Conservation (phyloP, 2,329 filamentous ascomycete genomes). For the Knufia petricola region DNA sequence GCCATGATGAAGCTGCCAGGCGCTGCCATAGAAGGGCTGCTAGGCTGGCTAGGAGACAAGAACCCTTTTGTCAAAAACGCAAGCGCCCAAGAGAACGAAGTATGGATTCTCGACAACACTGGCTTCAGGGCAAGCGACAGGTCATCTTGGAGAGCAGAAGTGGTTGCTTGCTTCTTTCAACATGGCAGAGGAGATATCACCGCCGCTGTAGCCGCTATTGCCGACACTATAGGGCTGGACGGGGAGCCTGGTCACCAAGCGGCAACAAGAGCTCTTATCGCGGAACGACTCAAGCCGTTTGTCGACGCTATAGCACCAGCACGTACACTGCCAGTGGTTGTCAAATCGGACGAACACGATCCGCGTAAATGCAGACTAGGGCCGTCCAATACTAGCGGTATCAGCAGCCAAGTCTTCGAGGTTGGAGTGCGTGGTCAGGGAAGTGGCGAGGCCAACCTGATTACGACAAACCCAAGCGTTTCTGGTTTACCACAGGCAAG, state of each 20-base stretch:
- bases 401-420: conserved; percentile 54
- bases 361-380: conserved; percentile 47
- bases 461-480: conserved; percentile 35
- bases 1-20: not conserved
- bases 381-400: conserved; percentile 61
- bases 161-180: conserved; percentile 72
- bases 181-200: conserved; percentile 58
- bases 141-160: conserved; percentile 65
- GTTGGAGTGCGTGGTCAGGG: conserved; percentile 38
- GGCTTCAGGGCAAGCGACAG: conserved; percentile 50
- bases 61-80: conserved; percentile 54
- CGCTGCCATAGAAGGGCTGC: not conserved
- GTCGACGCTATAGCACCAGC: conserved; percentile 65
- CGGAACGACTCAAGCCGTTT: conserved; percentile 53
- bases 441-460: conserved; percentile 43
- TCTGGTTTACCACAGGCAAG: conserved; percentile 45
- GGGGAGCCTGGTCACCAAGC: conserved; percentile 39
- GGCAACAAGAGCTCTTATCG: conserved; percentile 56
- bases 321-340: conserved; percentile 55
- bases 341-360: conserved; percentile 36
- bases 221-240: conserved; percentile 58
- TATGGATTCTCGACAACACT: conserved; percentile 88
- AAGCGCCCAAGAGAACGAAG: conserved; percentile 54
- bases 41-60: conserved; percentile 27
- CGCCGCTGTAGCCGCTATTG: conserved; percentile 60